phyloP scores from a whole-genome alignment of 495 filamentous ascomycete species.

The Poronia punctata region DNA sequence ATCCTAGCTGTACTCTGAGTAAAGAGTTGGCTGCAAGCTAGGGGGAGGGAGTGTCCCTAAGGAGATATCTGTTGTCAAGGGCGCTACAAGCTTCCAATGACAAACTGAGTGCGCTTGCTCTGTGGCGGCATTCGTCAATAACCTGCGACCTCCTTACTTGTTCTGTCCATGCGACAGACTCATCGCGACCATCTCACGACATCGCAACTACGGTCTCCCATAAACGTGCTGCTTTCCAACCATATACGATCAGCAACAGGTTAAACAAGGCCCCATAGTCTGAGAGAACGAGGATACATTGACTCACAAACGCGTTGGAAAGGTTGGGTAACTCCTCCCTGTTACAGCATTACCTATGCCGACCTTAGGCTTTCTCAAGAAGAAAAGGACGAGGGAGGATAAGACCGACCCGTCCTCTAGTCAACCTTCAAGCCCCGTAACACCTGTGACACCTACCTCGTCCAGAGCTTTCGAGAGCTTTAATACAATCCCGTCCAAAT shows the following conservation, averaged over 20 bases:
- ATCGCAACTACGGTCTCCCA: no score
- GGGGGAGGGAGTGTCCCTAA: background rate
- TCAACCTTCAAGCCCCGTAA: slow-evolving; percentile 56
- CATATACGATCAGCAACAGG: no score
- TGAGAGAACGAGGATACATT: no score
- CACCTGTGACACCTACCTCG: slow-evolving; percentile 35
- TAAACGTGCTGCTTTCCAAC: no score
- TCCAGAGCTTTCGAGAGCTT: slow-evolving; percentile 42
- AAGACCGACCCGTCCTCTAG: slow-evolving; percentile 51
- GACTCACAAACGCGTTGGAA: no score
- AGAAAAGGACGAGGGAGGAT: slow-evolving; percentile 86
- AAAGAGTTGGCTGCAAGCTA: slow-evolving; percentile 1
- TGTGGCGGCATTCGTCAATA: no score
- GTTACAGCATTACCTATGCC: slow-evolving; percentile 50
- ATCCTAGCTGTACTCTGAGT: slow-evolving; percentile 4
- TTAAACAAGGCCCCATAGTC: no score
- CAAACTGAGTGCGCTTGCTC: no score
- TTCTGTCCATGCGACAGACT: no score
- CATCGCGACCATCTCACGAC: no score
- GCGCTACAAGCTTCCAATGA: background rate
- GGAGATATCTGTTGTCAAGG: background rate
- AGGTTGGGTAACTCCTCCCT: slow-evolving; percentile 15
- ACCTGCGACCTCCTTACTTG: no score
- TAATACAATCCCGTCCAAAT: slow-evolving; percentile 27
- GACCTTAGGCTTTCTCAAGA: slow-evolving; percentile 84